Base-by-base conservation (phyloP, 192 early-diverging fungal genomes). In the Allomyces macrogynus region DNA sequence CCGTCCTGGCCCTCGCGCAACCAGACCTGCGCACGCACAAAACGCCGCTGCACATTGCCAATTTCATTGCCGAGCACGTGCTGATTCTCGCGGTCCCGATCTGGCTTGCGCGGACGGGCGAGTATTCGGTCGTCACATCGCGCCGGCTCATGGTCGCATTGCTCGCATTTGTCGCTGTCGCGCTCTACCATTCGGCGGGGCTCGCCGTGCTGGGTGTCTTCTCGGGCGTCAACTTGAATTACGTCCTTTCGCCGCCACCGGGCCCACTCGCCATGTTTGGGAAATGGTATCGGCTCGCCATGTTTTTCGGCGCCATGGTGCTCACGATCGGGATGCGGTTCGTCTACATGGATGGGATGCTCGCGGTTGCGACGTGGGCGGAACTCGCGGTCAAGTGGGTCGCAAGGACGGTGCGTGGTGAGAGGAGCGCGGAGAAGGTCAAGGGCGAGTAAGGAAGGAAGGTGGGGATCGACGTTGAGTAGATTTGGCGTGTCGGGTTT, bases 61-160 rank as follows among this genome's bases (percentile, higher is more conserved):
- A 79, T 62, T 81, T 79, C 62, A 76, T 70, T 57, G 71, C 75
- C 24, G 78, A 81, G 44, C 80, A 81, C 60, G 71, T 78, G 7
- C 57, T 77, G 23, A 65, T 81, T 10, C 62, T 79, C 32, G 24
- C 75, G 23, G 71, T 74, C 0, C 80, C 80, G 5, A 54, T 76
- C 12, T 77, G 76, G 63, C 77, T 79, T 75, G 78, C 78, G 42
- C 76, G 75, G 66, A 74, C 74, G n/a, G 70, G 75, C 43, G 73
- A 77, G n/a, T 81, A 76, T 64, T n/a, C 16, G 16, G 70, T 81
- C 63, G 74, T 81, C 25, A 70, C 75, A 66, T 76, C 80, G 5
- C 54, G 67, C 5, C 74, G 75, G 11, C 54, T 65, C 49, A 64
- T 73, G 57, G 65, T 81, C 25, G 72, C 74, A 1, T 24, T 79